Conservation (phyloP, 306 rosid genomes). For the Acacia melanoxylon region DNA sequence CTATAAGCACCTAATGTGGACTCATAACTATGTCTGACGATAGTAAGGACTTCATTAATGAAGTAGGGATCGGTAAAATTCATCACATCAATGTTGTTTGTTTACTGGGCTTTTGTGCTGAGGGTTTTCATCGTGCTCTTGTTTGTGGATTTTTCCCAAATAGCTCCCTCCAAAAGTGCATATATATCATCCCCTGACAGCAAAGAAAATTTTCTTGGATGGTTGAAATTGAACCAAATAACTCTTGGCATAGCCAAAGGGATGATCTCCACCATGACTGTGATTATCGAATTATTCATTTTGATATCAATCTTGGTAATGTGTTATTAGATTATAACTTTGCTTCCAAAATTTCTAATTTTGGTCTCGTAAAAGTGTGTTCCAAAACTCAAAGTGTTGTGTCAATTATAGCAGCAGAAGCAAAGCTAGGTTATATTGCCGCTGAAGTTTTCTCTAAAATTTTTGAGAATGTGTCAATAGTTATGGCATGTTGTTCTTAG, state of each 20-base stretch:
- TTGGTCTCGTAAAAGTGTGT: background rate
- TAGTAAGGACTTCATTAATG: no score
- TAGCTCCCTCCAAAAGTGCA: conserved; percentile 20
- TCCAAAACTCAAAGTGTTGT: background rate
- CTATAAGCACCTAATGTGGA: no score
- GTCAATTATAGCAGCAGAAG: conserved; percentile 7
- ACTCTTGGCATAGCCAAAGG: background rate
- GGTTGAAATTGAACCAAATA: background rate
- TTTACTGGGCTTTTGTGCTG: no score
- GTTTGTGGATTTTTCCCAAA: conserved; percentile 22
- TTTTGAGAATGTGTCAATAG: background rate
- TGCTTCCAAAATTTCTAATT: background rate
- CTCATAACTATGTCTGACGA: no score
- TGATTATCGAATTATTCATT: background rate
- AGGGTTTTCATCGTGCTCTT: no score
- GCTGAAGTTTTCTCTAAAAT: conserved; percentile 26
- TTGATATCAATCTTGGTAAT: background rate
- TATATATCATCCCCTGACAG: background rate
- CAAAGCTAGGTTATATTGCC: conserved; percentile 16
- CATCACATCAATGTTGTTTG: no score
- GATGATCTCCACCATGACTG: background rate
- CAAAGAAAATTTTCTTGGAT: background rate
- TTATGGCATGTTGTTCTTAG: background rate
- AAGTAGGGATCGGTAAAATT: no score
- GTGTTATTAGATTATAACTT: background rate